phyloP scores from a whole-genome alignment of 352 stramenopile genomes.

The Phytophthora pinifolia region DNA sequence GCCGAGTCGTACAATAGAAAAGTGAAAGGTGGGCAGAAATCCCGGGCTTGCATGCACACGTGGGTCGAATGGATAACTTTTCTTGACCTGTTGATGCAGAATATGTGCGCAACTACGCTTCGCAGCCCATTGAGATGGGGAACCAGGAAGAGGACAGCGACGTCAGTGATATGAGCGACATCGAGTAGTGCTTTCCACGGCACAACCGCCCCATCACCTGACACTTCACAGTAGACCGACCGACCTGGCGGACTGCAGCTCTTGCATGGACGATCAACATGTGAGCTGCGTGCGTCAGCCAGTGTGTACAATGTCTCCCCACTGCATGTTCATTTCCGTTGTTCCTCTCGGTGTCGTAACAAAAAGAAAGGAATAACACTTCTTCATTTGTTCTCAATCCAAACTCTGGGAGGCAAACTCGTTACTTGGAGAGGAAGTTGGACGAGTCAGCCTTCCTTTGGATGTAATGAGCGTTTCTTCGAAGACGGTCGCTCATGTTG shows the following conservation, averaged over 20 bases:
- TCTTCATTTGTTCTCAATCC: conserved; percentile 20
- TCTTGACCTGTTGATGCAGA: conserved; percentile 36
- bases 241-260: conserved; percentile 15
- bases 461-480: conserved; percentile 86
- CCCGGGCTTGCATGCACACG: neutral
- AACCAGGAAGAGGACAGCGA: conserved; percentile 74
- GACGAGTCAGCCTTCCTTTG: conserved; percentile 72
- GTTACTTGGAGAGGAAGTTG: conserved; percentile 82
- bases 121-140: conserved; percentile 75
- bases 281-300: conserved; percentile 4
- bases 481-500: conserved; percentile 75
- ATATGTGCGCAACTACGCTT: conserved; percentile 80
- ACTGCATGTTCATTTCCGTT: conserved; percentile 24
- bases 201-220: neutral
- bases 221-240: conserved; percentile 29
- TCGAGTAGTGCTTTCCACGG: conserved; percentile 30
- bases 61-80: no score
- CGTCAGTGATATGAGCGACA: conserved; percentile 86
- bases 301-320: conserved; percentile 17
- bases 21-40: conserved; percentile 67
- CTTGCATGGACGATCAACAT: neutral
- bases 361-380: conserved; percentile 32
- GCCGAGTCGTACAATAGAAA: conserved; percentile 85
- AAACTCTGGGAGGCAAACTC: neutral
- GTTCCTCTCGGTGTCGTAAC: conserved; percentile 20